Evolutionary conservation across 495 filamentous ascomycete species (phyloP), one percentile per base, ranked within the genome.

Genomic region (Penicillium canescens): DNA sequence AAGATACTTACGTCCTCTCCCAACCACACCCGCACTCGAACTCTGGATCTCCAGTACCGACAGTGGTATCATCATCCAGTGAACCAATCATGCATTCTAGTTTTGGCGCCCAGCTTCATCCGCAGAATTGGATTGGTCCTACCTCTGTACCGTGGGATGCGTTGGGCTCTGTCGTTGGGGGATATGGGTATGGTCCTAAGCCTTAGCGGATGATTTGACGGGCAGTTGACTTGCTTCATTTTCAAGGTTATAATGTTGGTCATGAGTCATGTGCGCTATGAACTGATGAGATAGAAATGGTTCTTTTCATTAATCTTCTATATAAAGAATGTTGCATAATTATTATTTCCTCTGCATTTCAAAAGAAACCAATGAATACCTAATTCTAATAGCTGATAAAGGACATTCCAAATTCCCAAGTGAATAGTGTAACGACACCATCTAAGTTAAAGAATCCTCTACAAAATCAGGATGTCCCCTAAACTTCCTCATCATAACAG

Each of bases 111-210:
- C 69, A 65, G 18, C 55, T 75, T 28, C 66, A 71, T 26, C 66
- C 68, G 8, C 72, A 75, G 50, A 67, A 70, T 37, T 75, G 72
- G 72, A 46, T 75, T 6, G 56, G 54, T 16, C 61, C 72, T 12
- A 57, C 66, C 11, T 68, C 70, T 7, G 55, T 73, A 9, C 68
- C 68, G 10, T 75, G 72, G 72, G 68, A 70, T 38, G 42, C 57
- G 3, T n/a, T 66, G 5, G 55, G 60, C 8, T 21, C 58, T 12
- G 45, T 46, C 6, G 57, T 65, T 18, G 56, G 46, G 6, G 54
- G 58, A 8, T 65, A 48, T 42, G 47, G 46, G 5, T 65, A 54
- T 38, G 64, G 60, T 21, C 21, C 47, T 24, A 46, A 21, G 2
- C 24, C 40, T 42, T 23, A 42, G 18, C 10, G 4, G n/a, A 42